Evolutionary conservation across 257 asterid species (phyloP), one percentile per base, ranked within the genome.

Genomic region (Primulina eburnea): DNA sequence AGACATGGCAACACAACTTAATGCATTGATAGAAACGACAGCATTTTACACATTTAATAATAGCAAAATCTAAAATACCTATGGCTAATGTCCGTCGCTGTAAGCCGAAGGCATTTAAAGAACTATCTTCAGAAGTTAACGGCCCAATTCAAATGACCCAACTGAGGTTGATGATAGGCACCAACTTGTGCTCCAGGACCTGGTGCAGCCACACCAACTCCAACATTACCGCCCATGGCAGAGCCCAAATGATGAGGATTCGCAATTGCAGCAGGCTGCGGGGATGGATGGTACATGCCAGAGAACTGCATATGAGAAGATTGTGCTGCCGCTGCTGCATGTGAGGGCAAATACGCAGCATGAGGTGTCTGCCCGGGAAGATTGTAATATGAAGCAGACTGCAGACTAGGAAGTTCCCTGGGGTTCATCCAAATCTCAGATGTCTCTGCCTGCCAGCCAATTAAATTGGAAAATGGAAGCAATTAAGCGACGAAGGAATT

Each of bases 401-500:
- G 99, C 80, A 93, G 12, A 35, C 81, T 73, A 40, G 92, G 75
- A 76, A 75, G 64, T 63, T 93, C 99, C 79, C 97, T 81, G 32
- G 88, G 85, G 79, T 78, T 90, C 95, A 90, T 82, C 99, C 99
- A 93, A 33, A 94, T 84, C 71, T 91, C 99, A 20, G 99, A 87
- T 57, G 99, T 87, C 86, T 94, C 99, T 1, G 92, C 95, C 99
- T 93, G 87, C 32, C 8, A 67, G 87, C 26, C 11, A 67, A 37
- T 28, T 8, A 37, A 61, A 38, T 61, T 40, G 24, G 61, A 38
- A 32, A 33, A 28, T 38, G 1, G 61, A 2, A 61, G 58, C 37
- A 40, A 16, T 28, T 17, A 12, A 10, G 21, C 33, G 21, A n/a
- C 20, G 0, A 74, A 70, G 9, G 65, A 57, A 17, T 37, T 50